These are phyloP conservation scores for Jacaranda mimosifolia DNA, from an alignment of 257 asterid genomes.

Conservation along the genomic window DNA sequence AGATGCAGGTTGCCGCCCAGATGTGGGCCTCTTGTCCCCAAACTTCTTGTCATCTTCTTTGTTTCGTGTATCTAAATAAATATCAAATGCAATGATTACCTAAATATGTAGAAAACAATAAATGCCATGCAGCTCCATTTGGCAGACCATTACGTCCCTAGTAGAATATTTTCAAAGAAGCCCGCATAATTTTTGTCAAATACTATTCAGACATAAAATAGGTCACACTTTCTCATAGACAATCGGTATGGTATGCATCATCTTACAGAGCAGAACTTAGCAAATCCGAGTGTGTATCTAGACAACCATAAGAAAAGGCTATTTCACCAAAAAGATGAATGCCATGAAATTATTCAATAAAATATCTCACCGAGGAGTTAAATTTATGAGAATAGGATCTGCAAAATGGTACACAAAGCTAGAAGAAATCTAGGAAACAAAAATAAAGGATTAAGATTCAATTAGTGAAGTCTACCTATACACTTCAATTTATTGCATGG, in stretches of 20 bases:
- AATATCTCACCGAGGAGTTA: neutral
- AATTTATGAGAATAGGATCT: neutral
- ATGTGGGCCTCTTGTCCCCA: constrained; percentile 48
- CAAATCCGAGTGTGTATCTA: neutral
- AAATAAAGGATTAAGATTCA: constrained; percentile 3
- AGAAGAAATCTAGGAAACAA: constrained; percentile 16
- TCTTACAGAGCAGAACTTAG: neutral
- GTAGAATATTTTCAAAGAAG: no score
- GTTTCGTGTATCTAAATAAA: constrained; percentile 48
- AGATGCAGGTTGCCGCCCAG: constrained; percentile 45
- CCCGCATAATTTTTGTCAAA: neutral
- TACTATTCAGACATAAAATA: neutral
- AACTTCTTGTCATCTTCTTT: constrained; percentile 48
- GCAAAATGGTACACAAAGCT: neutral
- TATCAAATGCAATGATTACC: constrained; percentile 19
- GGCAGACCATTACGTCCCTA: no score
- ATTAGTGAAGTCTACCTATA: constrained; percentile 9
- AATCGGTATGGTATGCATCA: no score
- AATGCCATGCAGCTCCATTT: no score
- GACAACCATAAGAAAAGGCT: constrained; percentile 7
- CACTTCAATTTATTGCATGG: constrained; percentile 23
- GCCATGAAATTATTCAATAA: neutral
- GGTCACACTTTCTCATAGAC: no score
- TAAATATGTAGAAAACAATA: constrained; percentile 7
- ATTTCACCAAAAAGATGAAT: neutral